Evolutionary conservation across 2,329 filamentous ascomycete genomes (phyloP), one percentile per base, ranked within the genome.

Genomic region (Pseudopyrenochaeta lycopersici): DNA sequence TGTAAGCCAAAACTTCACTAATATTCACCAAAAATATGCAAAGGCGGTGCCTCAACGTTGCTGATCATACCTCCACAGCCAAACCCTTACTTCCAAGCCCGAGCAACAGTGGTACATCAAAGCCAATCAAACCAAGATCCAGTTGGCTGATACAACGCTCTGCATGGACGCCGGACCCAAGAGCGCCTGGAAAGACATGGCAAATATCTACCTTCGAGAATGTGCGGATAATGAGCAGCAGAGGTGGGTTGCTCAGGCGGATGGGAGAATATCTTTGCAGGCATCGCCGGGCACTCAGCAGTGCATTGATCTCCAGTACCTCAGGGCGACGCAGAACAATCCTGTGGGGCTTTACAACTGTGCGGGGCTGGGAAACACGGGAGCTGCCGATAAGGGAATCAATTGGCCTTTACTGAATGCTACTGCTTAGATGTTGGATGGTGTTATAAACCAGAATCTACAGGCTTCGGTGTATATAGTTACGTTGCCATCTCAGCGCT

Each of bases 131-230:
- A 67, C 63, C 23, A 58, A 56, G 15, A 71, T 73, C 35, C 65
- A 68, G 40, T 60, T 72, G 11, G 67, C 65, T 45, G 60, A 61
- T 44, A 66, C 62, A 3, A 64, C 46, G 1, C 56, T 73, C 3
- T 73, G 69, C 58, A 55, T 73, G 35, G 70, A 73, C 36, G 70
- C 62, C 1, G 70, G 69, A 2, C 54, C 66, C 2, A 65, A 68
- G 49, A 65, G 64, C 12, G 63, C 56, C n/a, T 72, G 69, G 69
- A 72, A 69, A 52, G 68, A 73, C 36, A 72, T 72, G 69, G 69
- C 56, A 7, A 59, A 46, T 43, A 62, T 73, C 39, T 67, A 57
- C 21, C 45, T 72, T 4, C 63, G 66, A 20, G 58, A 63, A 3
- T 73, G 70, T 54, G 46, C 58, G 3, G 57, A 54, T 15, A 65